Conservation (phyloP, 225 moss, liverwort and hornwort genomes). For the Physcomitrellopsis africana region DNA sequence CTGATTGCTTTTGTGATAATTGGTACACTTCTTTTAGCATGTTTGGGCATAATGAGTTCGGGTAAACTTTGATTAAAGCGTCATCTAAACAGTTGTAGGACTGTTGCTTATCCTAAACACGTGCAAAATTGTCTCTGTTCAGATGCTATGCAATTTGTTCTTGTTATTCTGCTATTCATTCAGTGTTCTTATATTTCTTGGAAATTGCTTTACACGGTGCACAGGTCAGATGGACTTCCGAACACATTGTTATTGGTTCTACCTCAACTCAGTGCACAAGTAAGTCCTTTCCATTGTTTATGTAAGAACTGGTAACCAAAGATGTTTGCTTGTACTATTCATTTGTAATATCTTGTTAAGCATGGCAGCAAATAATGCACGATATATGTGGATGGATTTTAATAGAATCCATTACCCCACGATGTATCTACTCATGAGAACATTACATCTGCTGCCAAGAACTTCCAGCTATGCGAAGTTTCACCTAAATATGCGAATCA, state of each 20-base stretch:
- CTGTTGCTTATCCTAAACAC: background rate
- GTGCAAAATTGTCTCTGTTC: background rate
- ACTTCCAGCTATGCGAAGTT: background rate
- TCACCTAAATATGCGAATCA: background rate
- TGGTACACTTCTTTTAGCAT: background rate
- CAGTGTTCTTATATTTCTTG: background rate
- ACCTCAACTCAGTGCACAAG: constrained; percentile 83
- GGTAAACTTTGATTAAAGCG: background rate
- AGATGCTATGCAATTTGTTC: background rate
- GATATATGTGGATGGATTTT: background rate
- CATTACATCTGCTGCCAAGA: background rate
- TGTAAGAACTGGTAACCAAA: background rate
- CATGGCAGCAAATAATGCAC: constrained; percentile 7
- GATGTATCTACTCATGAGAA: background rate
- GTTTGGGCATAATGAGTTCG: background rate
- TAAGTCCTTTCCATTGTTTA: constrained; percentile 30
- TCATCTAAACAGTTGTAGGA: background rate
- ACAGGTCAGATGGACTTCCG: constrained; percentile 78
- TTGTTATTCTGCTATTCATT: background rate
- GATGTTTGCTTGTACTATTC: background rate
- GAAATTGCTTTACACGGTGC: constrained; percentile 23
- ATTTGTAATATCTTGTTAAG: background rate
- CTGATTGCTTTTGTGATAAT: constrained; percentile 7
- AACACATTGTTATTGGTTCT: constrained; percentile 58
- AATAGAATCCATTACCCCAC: background rate